Percentiles rank a stretch among this genome's conserved stretches.
Conservation (phyloP, 2,329 filamentous ascomycete genomes). For the Rosellinia necatrix region DNA sequence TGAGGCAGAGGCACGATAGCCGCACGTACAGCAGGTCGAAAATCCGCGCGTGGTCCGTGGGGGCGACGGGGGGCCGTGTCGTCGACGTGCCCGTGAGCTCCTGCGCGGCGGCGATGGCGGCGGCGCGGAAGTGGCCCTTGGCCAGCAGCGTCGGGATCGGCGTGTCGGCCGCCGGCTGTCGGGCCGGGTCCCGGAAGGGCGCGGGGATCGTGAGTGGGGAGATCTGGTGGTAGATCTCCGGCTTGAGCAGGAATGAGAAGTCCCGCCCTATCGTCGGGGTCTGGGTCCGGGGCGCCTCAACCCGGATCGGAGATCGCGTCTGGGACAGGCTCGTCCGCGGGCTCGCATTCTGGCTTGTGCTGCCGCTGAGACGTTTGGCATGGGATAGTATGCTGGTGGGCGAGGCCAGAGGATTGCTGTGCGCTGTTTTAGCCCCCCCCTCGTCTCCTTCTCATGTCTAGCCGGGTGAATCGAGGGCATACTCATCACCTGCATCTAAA, state of each 20-base stretch:
- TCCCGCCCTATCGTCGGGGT: conserved; percentile 61
- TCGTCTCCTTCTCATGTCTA: conserved; percentile 8
- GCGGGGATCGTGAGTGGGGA: conserved; percentile 63
- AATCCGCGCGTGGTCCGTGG: conserved; percentile 67
- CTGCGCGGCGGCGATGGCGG: conserved; percentile 70
- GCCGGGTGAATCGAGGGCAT: conserved; percentile 42
- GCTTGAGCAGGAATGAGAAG: conserved; percentile 78
- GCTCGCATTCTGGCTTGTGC: conserved; percentile 31
- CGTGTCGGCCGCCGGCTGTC: conserved; percentile 66
- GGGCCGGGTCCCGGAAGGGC: conserved; percentile 71
- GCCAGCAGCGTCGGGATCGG: conserved; percentile 71
- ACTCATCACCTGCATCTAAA: conserved; percentile 77
- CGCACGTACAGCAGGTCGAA: conserved; percentile 81
- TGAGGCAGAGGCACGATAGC: conserved; percentile 79
- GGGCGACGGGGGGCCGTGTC: conserved; percentile 45
- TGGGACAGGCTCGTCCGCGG: conserved; percentile 32
- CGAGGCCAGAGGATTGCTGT: conserved; percentile 33
- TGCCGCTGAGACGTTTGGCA: conserved; percentile 34
- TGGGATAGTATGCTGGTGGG: conserved; percentile 31
- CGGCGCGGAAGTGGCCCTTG: conserved; percentile 77
- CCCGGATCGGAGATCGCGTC: conserved; percentile 29
- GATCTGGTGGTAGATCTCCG: conserved; percentile 82
- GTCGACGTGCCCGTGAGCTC: conserved; percentile 56
- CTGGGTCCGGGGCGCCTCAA: conserved; percentile 20
- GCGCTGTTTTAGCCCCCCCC: conserved; percentile 1